Base-by-base conservation (phyloP, 306 rosid species). In the Cicer judaicum region DNA sequence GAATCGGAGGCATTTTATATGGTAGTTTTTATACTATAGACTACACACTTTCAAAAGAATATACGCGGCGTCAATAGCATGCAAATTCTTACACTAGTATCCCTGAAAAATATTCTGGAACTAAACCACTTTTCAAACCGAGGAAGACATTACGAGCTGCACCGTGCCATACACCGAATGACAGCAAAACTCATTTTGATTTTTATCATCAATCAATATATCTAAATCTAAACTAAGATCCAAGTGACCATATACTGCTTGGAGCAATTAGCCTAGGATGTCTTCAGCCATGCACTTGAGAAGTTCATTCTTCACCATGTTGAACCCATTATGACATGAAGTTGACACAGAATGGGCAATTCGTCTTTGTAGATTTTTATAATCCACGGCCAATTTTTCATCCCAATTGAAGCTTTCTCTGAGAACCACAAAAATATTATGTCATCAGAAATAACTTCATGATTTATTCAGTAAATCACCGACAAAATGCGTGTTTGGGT, bases 361-460 rank as follows among this genome's bases (percentile, higher is more conserved):
- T 59, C 82, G 79, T 78, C 88, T 85, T 61, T 87, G 92, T 39
- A 67, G 62, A 78, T 63, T 84, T 73, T 85, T 86, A 84, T 47
- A 88, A 69, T 82, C 80, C 76, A 75, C 18, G 4, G 95, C 99
- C 80, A 91, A 70, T 66, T 85, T 86, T 76, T 82, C 85, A 80
- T 88, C 97, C 96, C 92, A 85, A 40, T 43, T 46, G 52, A 73
- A 54, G 60, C 77, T 64, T 64, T 78, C 83, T 38, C 97, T 94
- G 88, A 66, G 59, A 49, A 70, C 18, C 21, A 64, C 64, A 78
- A 41, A 76, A 42, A 24, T 13, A 7, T 3, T 24, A 52, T 56
- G 42, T 50, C 50, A 66, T 19, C 34, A 48, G 47, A 77, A 7
- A 61, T 56, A 77, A 42, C 16, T 50, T 64, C 52, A 14, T 7